A percentile compares a stretch with the other conserved stretches of the same genome.
Conservation (phyloP, 1,284 basidiomycete species). For the Moesziomyces sp. region DNA sequence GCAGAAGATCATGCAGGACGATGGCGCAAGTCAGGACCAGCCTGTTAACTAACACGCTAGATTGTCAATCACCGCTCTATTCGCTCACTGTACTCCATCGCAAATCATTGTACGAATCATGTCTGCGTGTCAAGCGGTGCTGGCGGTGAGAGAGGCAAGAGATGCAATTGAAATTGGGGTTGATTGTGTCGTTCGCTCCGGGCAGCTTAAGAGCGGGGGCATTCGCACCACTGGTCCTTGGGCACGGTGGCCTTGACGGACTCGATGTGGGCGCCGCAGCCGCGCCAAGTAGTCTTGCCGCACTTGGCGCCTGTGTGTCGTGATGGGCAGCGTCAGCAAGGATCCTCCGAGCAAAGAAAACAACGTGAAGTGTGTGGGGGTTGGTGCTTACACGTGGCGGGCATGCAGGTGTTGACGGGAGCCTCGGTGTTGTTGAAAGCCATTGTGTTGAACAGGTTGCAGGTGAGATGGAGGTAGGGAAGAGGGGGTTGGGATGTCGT, state of each 20-base stretch:
- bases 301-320: constrained; percentile 46
- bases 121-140: no score
- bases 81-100: neutral
- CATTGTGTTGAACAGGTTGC: constrained; percentile 10
- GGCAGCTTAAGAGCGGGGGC: constrained; percentile 33
- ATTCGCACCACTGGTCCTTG: constrained; percentile 42
- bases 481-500: constrained; percentile 1
- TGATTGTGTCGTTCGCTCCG: no score
- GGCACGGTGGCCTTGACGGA: constrained; percentile 41
- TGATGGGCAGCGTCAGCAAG: neutral
- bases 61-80: constrained; percentile 14
- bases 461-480: constrained; percentile 3
- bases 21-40: constrained; percentile 52
- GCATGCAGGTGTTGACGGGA: constrained; percentile 43
- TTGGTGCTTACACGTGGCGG: constrained; percentile 38
- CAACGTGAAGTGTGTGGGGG: neutral
- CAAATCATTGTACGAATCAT: no score
- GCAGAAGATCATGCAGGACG: constrained; percentile 37
- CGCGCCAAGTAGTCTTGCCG: constrained; percentile 55
- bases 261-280: constrained; percentile 52
- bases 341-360: neutral
- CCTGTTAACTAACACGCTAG: constrained; percentile 38
- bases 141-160: no score
- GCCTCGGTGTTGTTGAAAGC: constrained; percentile 15
- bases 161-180: no score